Evolutionary conservation across 2,329 filamentous ascomycete genomes (phyloP).

Genomic region (Macrophomina tecta): DNA sequence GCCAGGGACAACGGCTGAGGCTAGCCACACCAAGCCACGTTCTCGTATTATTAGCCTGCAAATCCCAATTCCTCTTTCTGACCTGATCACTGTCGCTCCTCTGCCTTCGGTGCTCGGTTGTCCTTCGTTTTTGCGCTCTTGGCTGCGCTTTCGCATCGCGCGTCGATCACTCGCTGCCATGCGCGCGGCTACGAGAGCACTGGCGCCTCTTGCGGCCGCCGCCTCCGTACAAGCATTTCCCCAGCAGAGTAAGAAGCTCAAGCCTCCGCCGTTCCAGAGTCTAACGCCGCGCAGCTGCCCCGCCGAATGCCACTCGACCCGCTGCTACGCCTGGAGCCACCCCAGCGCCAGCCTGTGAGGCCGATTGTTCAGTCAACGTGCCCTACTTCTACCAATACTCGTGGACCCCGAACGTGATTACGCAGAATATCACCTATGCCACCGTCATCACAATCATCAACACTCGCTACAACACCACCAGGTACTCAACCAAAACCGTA

Average conservation of each 20-base stretch:
- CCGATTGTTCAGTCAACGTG: background rate
- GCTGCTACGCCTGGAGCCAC: background rate
- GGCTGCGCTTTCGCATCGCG: background rate
- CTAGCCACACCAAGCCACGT: background rate
- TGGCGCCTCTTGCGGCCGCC: background rate
- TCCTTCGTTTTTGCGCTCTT: background rate
- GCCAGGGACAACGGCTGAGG: conserved; percentile 3
- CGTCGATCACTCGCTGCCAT: background rate
- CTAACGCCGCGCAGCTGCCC: background rate
- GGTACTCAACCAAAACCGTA: conserved; percentile 12
- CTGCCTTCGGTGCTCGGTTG: background rate
- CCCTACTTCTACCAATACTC: background rate
- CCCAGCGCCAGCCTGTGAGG: background rate
- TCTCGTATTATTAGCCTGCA: background rate
- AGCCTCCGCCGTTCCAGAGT: background rate
- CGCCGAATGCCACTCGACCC: background rate
- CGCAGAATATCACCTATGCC: conserved; percentile 11
- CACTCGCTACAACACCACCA: conserved; percentile 12
- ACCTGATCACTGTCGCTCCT: background rate
- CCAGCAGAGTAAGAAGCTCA: conserved; percentile 17
- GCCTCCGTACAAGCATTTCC: background rate
- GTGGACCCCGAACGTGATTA: background rate
- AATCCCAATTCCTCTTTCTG: background rate
- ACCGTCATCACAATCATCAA: conserved; percentile 25
- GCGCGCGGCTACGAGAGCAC: background rate